Evolutionary conservation across 768 basidiomycete genomes (phyloP), one percentile per base, ranked within the genome.

Genomic region (Amanita pallidorosea): DNA sequence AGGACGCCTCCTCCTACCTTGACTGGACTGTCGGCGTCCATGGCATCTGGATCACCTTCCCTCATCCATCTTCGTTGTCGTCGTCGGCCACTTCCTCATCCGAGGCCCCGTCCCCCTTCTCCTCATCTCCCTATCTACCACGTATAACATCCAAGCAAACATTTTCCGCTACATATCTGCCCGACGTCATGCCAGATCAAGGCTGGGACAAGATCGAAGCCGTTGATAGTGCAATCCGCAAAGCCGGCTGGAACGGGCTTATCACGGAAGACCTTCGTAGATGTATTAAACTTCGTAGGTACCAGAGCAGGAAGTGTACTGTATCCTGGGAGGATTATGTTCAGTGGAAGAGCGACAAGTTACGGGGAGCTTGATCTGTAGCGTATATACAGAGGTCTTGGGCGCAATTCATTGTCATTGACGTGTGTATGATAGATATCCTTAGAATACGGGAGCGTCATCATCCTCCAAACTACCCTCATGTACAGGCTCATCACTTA

Each of bases 1-100:
- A 93, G 70, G 76, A 85, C 59, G 88, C 81, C 45, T 62, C 73
- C 25, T 79, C 83, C 31, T 94, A 95, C 61, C 80, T 96, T 50
- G 92, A 93, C 69, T 99, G 95, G 95, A 85, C 81, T 3, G 65
- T 95, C 59, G 95, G 93, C 48, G 76, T 78, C 1, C 96, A 99
- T 67, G 96, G 96, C 44, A 92, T 98, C 63, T 76, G 85, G 61
- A 84, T 99, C 52, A 76, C 80, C 8, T 93, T 99, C 67, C 78
- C 83, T 35, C 88, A 92, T 60, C 90, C 90, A 1, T 75, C 81
- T 17, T 63, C 79, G 53, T 72, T 81, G 55, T 66, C 68, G 5
- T 57, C 67, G 31, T 54, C 74, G 37, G 59, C 22, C 5, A 20
- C 68, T 2, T 71, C 77, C 12, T 74, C 80, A 6, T 84, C 83